Evolutionary conservation across 768 basidiomycete genomes (phyloP).

Genomic region (Daedalea quercina): DNA sequence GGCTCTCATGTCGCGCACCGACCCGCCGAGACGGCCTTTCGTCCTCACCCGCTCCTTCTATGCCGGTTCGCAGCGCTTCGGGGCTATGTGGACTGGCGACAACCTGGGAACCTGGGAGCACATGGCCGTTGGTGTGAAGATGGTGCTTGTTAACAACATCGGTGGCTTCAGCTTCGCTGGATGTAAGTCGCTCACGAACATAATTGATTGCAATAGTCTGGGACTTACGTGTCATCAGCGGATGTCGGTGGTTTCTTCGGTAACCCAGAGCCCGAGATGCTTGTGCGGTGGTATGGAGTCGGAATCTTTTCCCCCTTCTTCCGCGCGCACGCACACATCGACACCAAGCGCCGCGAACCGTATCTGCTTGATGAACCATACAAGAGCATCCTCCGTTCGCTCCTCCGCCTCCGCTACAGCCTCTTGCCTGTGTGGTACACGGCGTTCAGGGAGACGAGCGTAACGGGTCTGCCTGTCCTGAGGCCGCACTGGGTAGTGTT

Average conservation of each 20-base stretch:
- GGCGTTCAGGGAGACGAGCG: constrained; percentile 85
- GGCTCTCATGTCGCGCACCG: constrained; percentile 70
- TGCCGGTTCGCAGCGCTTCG: constrained; percentile 91
- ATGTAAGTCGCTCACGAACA: constrained; percentile 44
- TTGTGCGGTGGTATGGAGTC: constrained; percentile 95
- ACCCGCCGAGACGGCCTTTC: constrained; percentile 80
- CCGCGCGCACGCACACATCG: constrained; percentile 96
- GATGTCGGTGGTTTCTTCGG: constrained; percentile 99
- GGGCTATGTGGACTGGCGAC: constrained; percentile 99
- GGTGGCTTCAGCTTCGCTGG: constrained; percentile 90
- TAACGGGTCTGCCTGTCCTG: constrained; percentile 76
- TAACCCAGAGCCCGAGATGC: constrained; percentile 90
- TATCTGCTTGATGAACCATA: constrained; percentile 88
- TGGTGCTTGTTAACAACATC: constrained; percentile 84
- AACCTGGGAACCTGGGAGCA: constrained; percentile 98
- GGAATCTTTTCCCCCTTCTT: constrained; percentile 96
- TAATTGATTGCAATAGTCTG: background rate
- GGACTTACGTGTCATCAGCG: constrained; percentile 42
- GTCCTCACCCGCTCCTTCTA: constrained; percentile 94
- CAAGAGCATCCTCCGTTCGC: constrained; percentile 73
- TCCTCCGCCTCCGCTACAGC: constrained; percentile 75
- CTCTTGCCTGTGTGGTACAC: constrained; percentile 96
- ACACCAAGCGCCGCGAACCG: constrained; percentile 96
- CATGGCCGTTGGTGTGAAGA: constrained; percentile 88
- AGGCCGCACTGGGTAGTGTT: constrained; percentile 94